Evolutionary conservation across 345 rosid species (phyloP).

Genomic region (Eucalyptus regnans): DNA sequence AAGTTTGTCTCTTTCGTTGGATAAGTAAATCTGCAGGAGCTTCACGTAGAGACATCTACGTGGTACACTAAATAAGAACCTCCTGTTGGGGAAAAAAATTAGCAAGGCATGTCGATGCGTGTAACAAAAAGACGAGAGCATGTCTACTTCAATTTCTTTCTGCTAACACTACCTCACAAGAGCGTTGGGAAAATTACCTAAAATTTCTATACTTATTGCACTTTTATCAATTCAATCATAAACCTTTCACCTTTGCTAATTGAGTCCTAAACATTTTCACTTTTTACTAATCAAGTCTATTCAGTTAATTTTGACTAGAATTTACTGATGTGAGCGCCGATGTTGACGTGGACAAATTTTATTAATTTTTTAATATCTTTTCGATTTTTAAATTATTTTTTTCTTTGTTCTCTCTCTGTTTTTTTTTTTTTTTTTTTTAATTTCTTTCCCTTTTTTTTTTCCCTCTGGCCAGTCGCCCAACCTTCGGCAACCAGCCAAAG

Average conservation of each 20-base stretch:
- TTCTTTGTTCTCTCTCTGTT: too few species aligned
- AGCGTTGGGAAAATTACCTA: not conserved
- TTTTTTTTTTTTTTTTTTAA: too few species aligned
- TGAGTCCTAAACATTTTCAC: fast-evolving
- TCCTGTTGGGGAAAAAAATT: not conserved
- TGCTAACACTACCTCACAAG: not conserved
- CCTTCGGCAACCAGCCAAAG: too few species aligned
- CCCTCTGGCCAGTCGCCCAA: too few species aligned
- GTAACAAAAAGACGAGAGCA: not conserved
- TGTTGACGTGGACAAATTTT: fast-evolving
- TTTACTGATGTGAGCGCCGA: fast-evolving
- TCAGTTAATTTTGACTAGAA: fast-evolving
- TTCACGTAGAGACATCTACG: not conserved
- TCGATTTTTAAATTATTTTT: too few species aligned
- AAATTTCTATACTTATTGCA: too few species aligned
- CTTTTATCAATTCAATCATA: too few species aligned
- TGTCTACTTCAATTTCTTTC: not conserved
- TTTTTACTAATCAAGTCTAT: too few species aligned
- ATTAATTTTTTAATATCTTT: too few species aligned
- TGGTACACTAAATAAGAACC: not conserved
- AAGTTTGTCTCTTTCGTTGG: not conserved
- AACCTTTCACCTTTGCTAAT: too few species aligned
- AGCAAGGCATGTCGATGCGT: not conserved
- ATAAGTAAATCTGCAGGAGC: not conserved
- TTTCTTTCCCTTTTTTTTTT: too few species aligned